Base-by-base conservation (phyloP, 2,329 filamentous ascomycete genomes). In the Cladorrhinum sp. region DNA sequence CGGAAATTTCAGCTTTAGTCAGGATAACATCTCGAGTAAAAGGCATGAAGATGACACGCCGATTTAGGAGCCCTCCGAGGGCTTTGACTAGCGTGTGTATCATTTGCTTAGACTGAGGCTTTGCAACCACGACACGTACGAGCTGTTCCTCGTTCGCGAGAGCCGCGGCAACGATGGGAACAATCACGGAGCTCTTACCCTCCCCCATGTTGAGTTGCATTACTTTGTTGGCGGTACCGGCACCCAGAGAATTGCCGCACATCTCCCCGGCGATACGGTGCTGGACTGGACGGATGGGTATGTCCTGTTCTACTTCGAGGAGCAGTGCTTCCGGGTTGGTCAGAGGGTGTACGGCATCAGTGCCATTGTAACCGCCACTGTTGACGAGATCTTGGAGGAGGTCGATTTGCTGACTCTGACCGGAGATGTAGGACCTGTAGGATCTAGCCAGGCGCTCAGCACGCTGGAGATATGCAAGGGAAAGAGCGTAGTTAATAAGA, bases 121-220 rank as follows among this genome's bases (percentile, higher is more conserved):
- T 83, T 0, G 82, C 82, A 0, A 87, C 82, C 0, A 86, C 68
- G 0, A 88, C 71, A 1, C 87, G 74, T 0, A 79, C 77, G 0
- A 90, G 72, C 0, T 75, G 71, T 0, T 71, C 68, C 0, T 73
- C 70, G 63, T 85, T 71, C 0, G 81, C 81, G 0, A 85, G 70
- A 0, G 75, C 62, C 0, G 75, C 73, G 0, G 78, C 75, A 0
- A 75, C 80, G 77, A 85, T 81, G 0, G 82, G 82, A 4, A 85
- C 77, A 18, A 85, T 82, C 51, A 77, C 79, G 0, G 81, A 83
- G 0, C 83, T 86, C 70, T 86, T 87, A 3, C 0, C 83, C 80
- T 82, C 64, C 23, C 88, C 88, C 87, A 91, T 91, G 64, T 89
- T 89, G 1, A 91, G 71, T 66, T 89, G 86, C 75, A 89, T 80